Evolutionary conservation across 2,329 filamentous ascomycete genomes (phyloP).

Genomic region (Cladosporium halotolerans): DNA sequence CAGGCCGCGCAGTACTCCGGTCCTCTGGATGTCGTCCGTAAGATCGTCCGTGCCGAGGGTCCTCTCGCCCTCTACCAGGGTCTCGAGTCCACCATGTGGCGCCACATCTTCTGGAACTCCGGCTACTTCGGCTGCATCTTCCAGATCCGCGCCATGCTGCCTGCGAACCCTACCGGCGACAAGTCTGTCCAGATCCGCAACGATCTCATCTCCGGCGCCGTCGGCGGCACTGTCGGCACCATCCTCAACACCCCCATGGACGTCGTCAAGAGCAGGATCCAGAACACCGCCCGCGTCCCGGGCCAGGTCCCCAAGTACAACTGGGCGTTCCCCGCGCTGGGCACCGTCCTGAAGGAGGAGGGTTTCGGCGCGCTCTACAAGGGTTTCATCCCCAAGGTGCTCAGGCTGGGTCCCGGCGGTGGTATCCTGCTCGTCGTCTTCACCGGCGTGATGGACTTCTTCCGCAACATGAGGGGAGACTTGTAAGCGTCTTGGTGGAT

Average conservation of each 20-base stretch:
- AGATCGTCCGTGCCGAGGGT: slow-evolving; percentile 80
- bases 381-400: slow-evolving; percentile 93
- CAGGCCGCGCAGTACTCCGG: slow-evolving; percentile 83
- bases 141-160: slow-evolving; percentile 82
- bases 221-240: slow-evolving; percentile 87
- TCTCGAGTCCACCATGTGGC: slow-evolving; percentile 93
- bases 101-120: slow-evolving; percentile 88
- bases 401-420: slow-evolving; percentile 65
- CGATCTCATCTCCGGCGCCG: slow-evolving; percentile 76
- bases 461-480: slow-evolving; percentile 62
- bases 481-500: background rate
- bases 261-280: slow-evolving; percentile 95
- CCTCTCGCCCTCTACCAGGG: slow-evolving; percentile 90
- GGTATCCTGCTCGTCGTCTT: slow-evolving; percentile 77
- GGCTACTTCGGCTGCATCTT: slow-evolving; percentile 99
- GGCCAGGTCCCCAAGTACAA: slow-evolving; percentile 90
- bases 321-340: slow-evolving; percentile 88
- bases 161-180: slow-evolving; percentile 59
- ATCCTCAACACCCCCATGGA: slow-evolving; percentile 93
- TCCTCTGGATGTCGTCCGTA: slow-evolving; percentile 70
- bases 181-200: slow-evolving; percentile 79
- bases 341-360: slow-evolving; percentile 85
- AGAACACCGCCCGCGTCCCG: slow-evolving; percentile 81
- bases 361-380: slow-evolving; percentile 91
- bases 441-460: slow-evolving; percentile 88